Evolutionary conservation across 2,329 filamentous ascomycete genomes (phyloP), one percentile per base, ranked within the genome.

Genomic region (Colletotrichum sp.): DNA sequence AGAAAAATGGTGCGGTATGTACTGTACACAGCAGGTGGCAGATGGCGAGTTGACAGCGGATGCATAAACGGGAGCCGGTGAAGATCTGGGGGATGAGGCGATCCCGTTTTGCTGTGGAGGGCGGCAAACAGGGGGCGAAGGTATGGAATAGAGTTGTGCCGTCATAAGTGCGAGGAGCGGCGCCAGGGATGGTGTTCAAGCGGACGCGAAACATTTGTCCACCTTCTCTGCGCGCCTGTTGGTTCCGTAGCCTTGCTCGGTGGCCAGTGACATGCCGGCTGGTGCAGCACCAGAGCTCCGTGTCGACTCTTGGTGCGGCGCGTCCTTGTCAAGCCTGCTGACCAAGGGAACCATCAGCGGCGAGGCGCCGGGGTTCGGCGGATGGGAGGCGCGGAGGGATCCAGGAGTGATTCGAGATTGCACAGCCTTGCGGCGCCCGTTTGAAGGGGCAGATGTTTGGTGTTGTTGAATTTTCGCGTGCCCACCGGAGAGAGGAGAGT

Each of bases 61-160:
- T 64, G 74, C 72, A 72, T 68, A 73, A 59, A 68, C 64, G 39
- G 64, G 70, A 5, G 48, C 39, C 26, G 12, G 62, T 60, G 74
- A 34, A 74, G 64, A 76, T 73, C 70, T 69, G 74, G 74, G 70
- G 74, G 70, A 74, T 74, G 74, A 74, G 67, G 74, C 70, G 62
- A 76, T 74, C 44, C 74, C 70, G 57, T 62, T 70, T 63, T 28
- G 34, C 59, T 34, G 70, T 60, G 59, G 74, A 73, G 74, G 59
- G 64, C 16, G 22, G 16, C 32, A 16, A 34, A 36, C 74, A 74
- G 59, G 74, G 72, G 72, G 39, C 36, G 57, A n/a, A 30, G 60
- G 67, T 30, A 39, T 65, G 48, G 59, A 68, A 65, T 65, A 65
- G 64, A 52, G 57, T 65, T 68, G 48, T 48, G 70, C 28, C 24